Base-by-base conservation (phyloP, 2,329 filamentous ascomycete genomes). In the Raffaelea arxii region DNA sequence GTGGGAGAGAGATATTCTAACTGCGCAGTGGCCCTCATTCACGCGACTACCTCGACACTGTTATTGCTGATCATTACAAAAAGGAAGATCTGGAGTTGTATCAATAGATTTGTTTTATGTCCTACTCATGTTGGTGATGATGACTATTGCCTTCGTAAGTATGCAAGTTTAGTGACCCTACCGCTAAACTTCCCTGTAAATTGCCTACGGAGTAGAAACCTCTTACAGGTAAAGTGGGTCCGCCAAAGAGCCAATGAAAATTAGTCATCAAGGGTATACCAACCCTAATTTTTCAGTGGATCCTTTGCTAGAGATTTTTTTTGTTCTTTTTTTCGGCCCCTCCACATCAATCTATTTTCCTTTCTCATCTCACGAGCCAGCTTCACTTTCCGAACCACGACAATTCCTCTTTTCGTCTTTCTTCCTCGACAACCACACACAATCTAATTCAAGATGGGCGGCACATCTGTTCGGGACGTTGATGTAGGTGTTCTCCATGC, bases 381-480 rank as follows among this genome's bases (percentile, higher is more conserved):
- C 27, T 32, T 16, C 23, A 41, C 36, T 44, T 48, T 44, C 36
- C 16, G 41, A 40, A 21, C 37, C 37, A 46, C 49, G 51, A 55
- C 48, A 46, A 45, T 41, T 25, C 25, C 18, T 37, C 18, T 27
- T 24, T 21, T 25, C 19, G 30, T 36, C 41, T 30, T 27, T 36
- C 40, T 16, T 44, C n/a, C 36, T 25, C 12, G 38, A 19, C 25
- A 16, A 12, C 16, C 32, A 16, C 32, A 16, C 32, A 16, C 51
- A 52, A 53, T 24, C 44, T 50, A 53, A 50, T 48, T 48, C 51
- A 88, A 76, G 69, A 90, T 90, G 86, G 72, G 74, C 67, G 78
- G 83, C 71, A 86, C 87, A 68, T 79, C 75, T 62, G 86, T 91
- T 72, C 84, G 85, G 74, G 86, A 90, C 75, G 85, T 90, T 69